Percentiles rank a stretch among this genome's conserved stretches.
Conservation (phyloP, 495 filamentous ascomycete species). For the Corynascus novoguineensis region DNA sequence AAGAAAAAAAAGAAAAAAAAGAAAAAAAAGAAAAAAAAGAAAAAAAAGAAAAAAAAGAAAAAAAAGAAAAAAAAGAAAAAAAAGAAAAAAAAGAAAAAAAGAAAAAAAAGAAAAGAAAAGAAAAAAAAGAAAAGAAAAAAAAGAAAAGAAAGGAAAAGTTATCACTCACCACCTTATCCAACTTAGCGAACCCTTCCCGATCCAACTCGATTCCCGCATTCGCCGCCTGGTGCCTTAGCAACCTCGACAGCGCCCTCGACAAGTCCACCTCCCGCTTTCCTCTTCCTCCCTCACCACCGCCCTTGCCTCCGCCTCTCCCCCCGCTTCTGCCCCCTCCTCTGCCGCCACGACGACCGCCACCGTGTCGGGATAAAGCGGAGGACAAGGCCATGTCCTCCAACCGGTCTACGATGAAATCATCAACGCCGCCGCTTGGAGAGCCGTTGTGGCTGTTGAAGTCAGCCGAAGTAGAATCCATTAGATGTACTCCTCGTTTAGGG, state of each 20-base stretch:
- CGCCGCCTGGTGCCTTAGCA: slow-evolving; percentile 79
- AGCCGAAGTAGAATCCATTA: no score
- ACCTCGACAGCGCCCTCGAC: slow-evolving; percentile 72
- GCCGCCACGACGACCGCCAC: background rate
- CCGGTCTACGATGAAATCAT: background rate
- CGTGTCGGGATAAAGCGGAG: background rate
- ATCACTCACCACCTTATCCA: slow-evolving; percentile 68
- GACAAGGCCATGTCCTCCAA: slow-evolving; percentile 8
- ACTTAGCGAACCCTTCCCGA: slow-evolving; percentile 69
- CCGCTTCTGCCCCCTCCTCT: background rate
- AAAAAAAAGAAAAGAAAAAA: background rate
- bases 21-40: no score
- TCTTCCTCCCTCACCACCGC: slow-evolving; percentile 29
- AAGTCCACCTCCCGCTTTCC: slow-evolving; percentile 56
- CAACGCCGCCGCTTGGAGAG: background rate
- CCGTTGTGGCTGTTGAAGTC: background rate
- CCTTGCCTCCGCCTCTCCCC: background rate
- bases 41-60: no score
- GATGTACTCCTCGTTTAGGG: no score
- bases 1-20: no score
- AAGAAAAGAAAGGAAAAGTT: slow-evolving; percentile 4
- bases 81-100: no score
- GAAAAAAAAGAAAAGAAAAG: background rate
- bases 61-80: no score
- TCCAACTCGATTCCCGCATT: slow-evolving; percentile 72